Evolutionary conservation across 2,329 filamentous ascomycete genomes (phyloP).

Genomic region (Xylariaceae sp.): DNA sequence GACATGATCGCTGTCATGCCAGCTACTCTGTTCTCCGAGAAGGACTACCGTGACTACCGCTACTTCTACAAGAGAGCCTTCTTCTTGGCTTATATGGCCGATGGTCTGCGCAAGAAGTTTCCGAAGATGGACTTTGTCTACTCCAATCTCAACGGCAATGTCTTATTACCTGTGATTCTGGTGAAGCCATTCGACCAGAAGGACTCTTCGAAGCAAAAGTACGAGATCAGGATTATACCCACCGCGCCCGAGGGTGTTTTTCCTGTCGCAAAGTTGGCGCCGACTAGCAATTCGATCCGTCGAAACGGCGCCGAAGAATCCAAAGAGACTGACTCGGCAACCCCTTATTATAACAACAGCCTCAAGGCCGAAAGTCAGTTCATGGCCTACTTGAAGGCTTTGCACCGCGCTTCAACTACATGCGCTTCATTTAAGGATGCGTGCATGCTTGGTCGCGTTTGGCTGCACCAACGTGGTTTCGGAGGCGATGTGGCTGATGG

Average conservation of each 20-base stretch:
- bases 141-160: conserved; percentile 65
- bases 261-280: conserved; percentile 62
- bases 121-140: conserved; percentile 55
- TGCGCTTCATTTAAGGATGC: conserved; percentile 75
- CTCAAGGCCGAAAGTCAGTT: conserved; percentile 72
- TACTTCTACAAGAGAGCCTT: conserved; percentile 95
- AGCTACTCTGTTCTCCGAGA: conserved; percentile 73
- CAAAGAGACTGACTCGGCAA: conserved; percentile 46
- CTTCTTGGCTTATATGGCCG: conserved; percentile 78
- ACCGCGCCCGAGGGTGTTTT: conserved; percentile 67
- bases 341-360: conserved; percentile 85
- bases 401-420: conserved; percentile 63
- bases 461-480: conserved; percentile 85
- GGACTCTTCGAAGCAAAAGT: conserved; percentile 35
- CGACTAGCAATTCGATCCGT: conserved; percentile 65
- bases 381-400: conserved; percentile 66
- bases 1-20: conserved; percentile 91
- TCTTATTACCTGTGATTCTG: conserved; percentile 63
- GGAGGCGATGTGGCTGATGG: conserved; percentile 63
- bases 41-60: conserved; percentile 87
- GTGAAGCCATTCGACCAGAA: conserved; percentile 34
- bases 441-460: conserved; percentile 78
- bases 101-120: conserved; percentile 57
- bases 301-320: conserved; percentile 42
- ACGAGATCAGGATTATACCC: conserved; percentile 70